Base-by-base conservation (phyloP, 2,329 filamentous ascomycete species). In the Intubia oerlemansii region DNA sequence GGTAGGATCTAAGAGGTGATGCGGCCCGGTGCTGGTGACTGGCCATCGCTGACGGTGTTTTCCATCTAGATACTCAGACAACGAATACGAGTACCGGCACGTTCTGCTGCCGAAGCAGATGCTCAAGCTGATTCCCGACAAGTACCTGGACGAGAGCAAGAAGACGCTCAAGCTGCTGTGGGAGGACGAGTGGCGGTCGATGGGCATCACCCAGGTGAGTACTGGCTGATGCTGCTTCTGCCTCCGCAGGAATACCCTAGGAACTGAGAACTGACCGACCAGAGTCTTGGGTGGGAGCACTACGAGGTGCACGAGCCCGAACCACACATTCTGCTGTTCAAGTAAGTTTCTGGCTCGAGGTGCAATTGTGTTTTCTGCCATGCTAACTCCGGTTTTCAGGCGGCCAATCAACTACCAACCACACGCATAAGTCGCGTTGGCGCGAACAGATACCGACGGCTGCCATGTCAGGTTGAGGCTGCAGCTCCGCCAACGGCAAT, bases 291-390 rank as follows among this genome's bases (percentile, higher is more conserved):
- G 33, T 98, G 88, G 88, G 85, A 95, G 51, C 88, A 98, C 52
- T 98, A 98, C 49, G 88, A 98, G 53, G 88, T 98, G 31, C 88
- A 98, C 51, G 88, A 95, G 52, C 88, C 88, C 24, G 88, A 98
- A 56, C 88, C 88, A 39, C 88, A 98, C 51, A 98, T 98, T 45
- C 66, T 98, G 31, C 67, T 98, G 18, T 98, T 98, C 67, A 98
- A 98, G 85, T 93, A 57, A 51, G 78, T 60, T 22, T 23, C 13
- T 18, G 13, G 15, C 13, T 18, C 11, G n/a, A 19, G 12, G 19
- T 12, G n/a, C 13, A 7, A 25, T 21, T 19, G 17, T 18, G 7
- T 11, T 7, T 12, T 23, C 17, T 11, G 3, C 11, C 5, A n/a
- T n/a, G n/a, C n/a, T n/a, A n/a, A n/a, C n/a, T n/a, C n/a, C n/a